Evolutionary conservation across 1,139 yeast species (phyloP), one percentile per base, ranked within the genome.

Genomic region (Pichia cactophila): DNA sequence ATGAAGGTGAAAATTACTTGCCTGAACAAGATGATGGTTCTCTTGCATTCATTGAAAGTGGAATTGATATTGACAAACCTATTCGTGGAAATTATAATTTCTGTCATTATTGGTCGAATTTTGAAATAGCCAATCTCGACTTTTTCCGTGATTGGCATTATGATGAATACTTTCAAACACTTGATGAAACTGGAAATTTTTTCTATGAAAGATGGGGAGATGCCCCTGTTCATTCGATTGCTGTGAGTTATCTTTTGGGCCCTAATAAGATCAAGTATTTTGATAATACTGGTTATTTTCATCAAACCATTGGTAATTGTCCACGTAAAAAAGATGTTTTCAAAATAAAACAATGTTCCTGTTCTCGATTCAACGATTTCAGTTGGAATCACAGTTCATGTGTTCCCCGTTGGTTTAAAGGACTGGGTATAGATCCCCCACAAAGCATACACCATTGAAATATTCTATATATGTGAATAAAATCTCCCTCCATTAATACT

Each of bases 201-300:
- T 89, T 86, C 69, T 89, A 89, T 66, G 96, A 89, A 66, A 74
- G 96, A 64, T 89, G 97, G 97, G 96, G 96, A 33, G 96, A 89
- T 67, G 96, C 96, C 0, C 96, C 96, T 6, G 80, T 88, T 26
- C 96, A 88, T 68, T 82, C 95, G 3, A 78, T 88, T 55, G 90
- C 92, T 1, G 94, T 88, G 1, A 73, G 95, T 0, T 71, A 85
- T 51, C 75, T 88, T 64, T 67, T 86, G 56, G 33, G 48, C 10
- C 77, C 75, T 58, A 74, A 75, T 52, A 76, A 84, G 61, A 70
- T 88, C 46, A 95, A 87, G 65, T 86, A 77, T 71, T 88, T 88
- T 63, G 85, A 78, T 50, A 88, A 86, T 59, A 78, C 88, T 35
- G 96, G 96, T 3, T 88, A 88, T 69, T 83, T 67, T 68, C 96